These are phyloP conservation scores for Penicillium italicum DNA, from an alignment of 2,329 filamentous ascomycete genomes.

Conservation along the genomic window DNA sequence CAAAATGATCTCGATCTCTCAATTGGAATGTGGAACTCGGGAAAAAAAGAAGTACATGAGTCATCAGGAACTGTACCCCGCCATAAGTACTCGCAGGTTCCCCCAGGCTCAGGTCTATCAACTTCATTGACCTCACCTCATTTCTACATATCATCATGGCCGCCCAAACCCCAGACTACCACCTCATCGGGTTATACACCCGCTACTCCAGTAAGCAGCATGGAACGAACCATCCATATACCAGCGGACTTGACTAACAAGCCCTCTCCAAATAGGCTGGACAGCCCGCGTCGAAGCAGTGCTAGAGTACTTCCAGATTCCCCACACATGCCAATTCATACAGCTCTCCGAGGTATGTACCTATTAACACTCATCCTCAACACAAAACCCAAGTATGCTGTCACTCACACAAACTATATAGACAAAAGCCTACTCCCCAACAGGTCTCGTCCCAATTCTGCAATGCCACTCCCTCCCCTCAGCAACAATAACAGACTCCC, in stretches of 20 bases:
- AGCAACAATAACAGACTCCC: conserved; percentile 28
- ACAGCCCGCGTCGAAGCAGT: conserved; percentile 33
- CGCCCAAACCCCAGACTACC: conserved; percentile 21
- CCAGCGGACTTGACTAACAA: background rate
- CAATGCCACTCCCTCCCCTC: conserved; percentile 22
- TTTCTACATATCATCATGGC: background rate
- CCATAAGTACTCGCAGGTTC: background rate
- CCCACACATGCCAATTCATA: conserved; percentile 24
- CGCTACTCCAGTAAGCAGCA: conserved; percentile 33
- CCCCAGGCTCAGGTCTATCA: background rate
- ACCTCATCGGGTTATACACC: conserved; percentile 30
- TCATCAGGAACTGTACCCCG: background rate
- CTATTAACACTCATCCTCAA: background rate
- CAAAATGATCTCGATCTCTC: background rate
- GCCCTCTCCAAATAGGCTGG: conserved; percentile 28
- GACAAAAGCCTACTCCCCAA: conserved; percentile 26
- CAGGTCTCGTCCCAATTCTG: conserved; percentile 32
- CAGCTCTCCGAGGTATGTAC: conserved; percentile 25
- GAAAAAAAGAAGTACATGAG: background rate
- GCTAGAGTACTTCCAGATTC: conserved; percentile 36
- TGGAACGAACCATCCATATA: background rate
- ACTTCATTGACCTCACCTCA: background rate
- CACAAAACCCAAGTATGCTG: background rate
- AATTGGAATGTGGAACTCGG: background rate
- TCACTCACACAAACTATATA: conserved; percentile 6